Conservation (phyloP, 1,284 basidiomycete genomes). For the Ceratobasidium sp. region DNA sequence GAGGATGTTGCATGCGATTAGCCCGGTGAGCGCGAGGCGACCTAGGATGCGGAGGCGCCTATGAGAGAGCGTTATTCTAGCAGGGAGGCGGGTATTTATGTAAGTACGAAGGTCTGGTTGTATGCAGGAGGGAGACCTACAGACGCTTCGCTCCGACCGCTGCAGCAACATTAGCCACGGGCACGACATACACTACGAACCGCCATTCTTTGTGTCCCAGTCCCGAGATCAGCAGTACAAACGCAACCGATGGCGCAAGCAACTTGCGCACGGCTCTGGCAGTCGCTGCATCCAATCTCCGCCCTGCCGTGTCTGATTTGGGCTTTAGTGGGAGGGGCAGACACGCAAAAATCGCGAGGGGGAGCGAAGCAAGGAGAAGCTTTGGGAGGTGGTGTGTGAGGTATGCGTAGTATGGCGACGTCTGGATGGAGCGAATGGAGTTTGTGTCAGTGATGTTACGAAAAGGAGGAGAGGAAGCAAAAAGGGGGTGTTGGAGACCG, state of each 20-base stretch:
- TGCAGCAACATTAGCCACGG: constrained; percentile 80
- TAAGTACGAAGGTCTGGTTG: background rate
- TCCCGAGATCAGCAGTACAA: constrained; percentile 72
- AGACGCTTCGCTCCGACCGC: constrained; percentile 68
- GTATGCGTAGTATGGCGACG: constrained; percentile 76
- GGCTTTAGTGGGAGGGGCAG: background rate
- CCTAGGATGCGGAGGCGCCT: constrained; percentile 42
- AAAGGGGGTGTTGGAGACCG: constrained; percentile 6
- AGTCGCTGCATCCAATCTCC: constrained; percentile 51
- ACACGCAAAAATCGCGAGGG: constrained; percentile 63
- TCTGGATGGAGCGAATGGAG: constrained; percentile 55
- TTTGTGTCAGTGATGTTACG: constrained; percentile 20
- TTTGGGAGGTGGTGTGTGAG: constrained; percentile 76
- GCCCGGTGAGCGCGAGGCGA: constrained; percentile 54
- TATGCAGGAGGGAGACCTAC: constrained; percentile 55
- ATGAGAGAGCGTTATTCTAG: constrained; percentile 14
- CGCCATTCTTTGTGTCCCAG: constrained; percentile 96
- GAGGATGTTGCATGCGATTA: constrained; percentile 61
- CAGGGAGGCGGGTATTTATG: background rate
- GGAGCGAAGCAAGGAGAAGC: constrained; percentile 71
- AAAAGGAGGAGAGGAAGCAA: background rate
- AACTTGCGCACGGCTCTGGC: constrained; percentile 56
- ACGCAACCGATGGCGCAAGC: constrained; percentile 61
- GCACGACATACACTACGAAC: constrained; percentile 88
- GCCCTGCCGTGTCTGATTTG: background rate